A percentile compares a stretch with the other conserved stretches of the same genome.
phyloP scores from a whole-genome alignment of 257 asterid species.

The Fraxinus excelsior region DNA sequence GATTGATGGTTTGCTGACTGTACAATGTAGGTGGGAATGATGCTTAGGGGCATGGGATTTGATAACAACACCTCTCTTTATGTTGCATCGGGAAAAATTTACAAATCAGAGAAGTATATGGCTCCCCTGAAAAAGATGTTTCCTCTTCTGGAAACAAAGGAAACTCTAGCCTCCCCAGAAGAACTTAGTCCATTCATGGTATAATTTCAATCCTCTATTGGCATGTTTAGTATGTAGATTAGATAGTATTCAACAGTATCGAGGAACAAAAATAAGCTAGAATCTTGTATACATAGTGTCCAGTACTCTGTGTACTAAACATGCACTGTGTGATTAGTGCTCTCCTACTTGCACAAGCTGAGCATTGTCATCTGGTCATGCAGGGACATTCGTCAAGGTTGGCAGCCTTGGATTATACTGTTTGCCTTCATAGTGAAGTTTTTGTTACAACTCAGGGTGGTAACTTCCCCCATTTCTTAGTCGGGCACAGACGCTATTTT shows the following conservation, averaged over 20 bases:
- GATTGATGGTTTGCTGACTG: constrained; percentile 1
- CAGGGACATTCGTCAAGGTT: constrained; percentile 95
- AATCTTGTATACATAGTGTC: not conserved
- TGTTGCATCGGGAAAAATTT: constrained; percentile 95
- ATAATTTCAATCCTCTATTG: constrained; percentile 6
- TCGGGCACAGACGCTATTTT: constrained; percentile 91
- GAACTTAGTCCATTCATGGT: constrained; percentile 90
- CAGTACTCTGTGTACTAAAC: not conserved
- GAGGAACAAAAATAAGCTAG: not conserved
- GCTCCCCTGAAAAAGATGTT: constrained; percentile 95
- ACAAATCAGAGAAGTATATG: constrained; percentile 85
- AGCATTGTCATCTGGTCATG: constrained; percentile 18
- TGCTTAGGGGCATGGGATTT: constrained; percentile 98
- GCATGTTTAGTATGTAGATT: not conserved
- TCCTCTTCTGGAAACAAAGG: constrained; percentile 81
- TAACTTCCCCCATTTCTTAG: constrained; percentile 97
- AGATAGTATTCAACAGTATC: not conserved
- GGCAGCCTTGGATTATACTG: constrained; percentile 98
- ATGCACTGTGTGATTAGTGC: not conserved
- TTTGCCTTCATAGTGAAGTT: constrained; percentile 94
- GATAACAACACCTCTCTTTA: constrained; percentile 79
- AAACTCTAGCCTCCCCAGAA: constrained; percentile 68
- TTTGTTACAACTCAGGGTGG: constrained; percentile 97
- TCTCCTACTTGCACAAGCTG: not conserved
- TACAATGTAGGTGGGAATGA: constrained; percentile 84